phyloP scores from a whole-genome alignment of 2,329 filamentous ascomycete species.

The Colletotrichum tofieldiae region DNA sequence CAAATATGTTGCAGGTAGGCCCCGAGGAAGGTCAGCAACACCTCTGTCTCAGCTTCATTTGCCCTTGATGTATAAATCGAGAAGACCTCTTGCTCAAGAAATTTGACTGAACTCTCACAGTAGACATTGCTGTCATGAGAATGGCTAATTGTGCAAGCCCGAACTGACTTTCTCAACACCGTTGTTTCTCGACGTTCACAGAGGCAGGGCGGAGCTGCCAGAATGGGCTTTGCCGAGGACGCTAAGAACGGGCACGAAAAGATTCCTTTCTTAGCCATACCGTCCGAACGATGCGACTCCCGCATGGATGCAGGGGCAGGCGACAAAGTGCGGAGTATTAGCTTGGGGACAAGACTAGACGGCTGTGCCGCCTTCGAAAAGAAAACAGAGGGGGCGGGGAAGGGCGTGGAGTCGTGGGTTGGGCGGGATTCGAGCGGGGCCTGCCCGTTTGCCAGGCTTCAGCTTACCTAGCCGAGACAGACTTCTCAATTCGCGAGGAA shows the following conservation, averaged over 20 bases:
- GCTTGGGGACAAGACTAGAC: not conserved
- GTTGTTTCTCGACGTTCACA: not conserved
- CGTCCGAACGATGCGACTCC: not conserved
- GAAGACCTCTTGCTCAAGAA: not conserved
- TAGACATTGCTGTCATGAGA: not conserved
- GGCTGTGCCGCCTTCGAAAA: not conserved
- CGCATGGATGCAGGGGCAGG: not conserved
- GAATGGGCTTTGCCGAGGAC: constrained; percentile 9
- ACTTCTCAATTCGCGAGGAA: not conserved
- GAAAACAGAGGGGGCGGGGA: not conserved
- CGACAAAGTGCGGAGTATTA: constrained; percentile 12
- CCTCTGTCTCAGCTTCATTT: not conserved
- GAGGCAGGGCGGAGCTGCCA: constrained; percentile 1
- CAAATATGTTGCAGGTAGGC: not conserved
- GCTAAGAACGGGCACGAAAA: not conserved
- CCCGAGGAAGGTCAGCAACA: not conserved
- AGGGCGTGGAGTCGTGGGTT: not conserved
- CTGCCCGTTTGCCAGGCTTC: not conserved
- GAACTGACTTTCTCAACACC: not conserved
- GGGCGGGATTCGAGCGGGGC: not conserved
- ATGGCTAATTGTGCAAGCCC: not conserved
- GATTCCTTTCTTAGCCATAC: not conserved
- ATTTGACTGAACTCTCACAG: not conserved
- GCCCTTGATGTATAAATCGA: not conserved
- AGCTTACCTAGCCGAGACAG: not conserved